These are phyloP conservation scores for Leccinum uliginosum DNA, from an alignment of 768 basidiomycete species.

Conservation along the genomic window DNA sequence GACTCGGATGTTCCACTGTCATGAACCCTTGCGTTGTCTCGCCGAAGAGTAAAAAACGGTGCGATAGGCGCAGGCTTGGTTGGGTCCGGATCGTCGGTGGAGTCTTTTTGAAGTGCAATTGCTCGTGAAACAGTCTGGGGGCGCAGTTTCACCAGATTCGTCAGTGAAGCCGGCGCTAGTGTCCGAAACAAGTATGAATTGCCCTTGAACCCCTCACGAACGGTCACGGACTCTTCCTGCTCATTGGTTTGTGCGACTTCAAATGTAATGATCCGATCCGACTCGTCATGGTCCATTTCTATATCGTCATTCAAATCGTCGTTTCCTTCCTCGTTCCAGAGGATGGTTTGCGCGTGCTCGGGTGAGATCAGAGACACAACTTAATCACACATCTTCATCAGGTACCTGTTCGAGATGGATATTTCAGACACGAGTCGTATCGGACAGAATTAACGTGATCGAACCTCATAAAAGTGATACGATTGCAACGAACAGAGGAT, in stretches of 20 bases:
- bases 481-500: slow-evolving; percentile 45
- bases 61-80: slow-evolving; percentile 5
- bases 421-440: neutral
- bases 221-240: slow-evolving; percentile 47
- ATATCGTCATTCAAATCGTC: slow-evolving; percentile 24
- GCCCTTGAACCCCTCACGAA: slow-evolving; percentile 45
- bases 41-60: slow-evolving; percentile 34
- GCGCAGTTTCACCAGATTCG: neutral
- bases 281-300: slow-evolving; percentile 36
- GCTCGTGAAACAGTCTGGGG: slow-evolving; percentile 10
- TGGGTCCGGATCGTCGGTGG: slow-evolving; percentile 2
- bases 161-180: neutral
- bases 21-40: slow-evolving; percentile 41
- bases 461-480: slow-evolving; percentile 60
- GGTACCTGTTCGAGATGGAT: slow-evolving; percentile 38
- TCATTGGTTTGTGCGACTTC: slow-evolving; percentile 52
- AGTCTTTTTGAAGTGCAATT: slow-evolving; percentile 10
- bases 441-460: neutral
- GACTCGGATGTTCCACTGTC: slow-evolving; percentile 27
- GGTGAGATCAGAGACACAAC: slow-evolving; percentile 46
- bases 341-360: slow-evolving; percentile 40
- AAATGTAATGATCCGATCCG: slow-evolving; percentile 48
- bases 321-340: slow-evolving; percentile 38
- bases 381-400: slow-evolving; percentile 57
- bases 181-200: neutral